Conservation (phyloP, 164 flowering plant genomes). For the Aristolochia fimbriata region DNA sequence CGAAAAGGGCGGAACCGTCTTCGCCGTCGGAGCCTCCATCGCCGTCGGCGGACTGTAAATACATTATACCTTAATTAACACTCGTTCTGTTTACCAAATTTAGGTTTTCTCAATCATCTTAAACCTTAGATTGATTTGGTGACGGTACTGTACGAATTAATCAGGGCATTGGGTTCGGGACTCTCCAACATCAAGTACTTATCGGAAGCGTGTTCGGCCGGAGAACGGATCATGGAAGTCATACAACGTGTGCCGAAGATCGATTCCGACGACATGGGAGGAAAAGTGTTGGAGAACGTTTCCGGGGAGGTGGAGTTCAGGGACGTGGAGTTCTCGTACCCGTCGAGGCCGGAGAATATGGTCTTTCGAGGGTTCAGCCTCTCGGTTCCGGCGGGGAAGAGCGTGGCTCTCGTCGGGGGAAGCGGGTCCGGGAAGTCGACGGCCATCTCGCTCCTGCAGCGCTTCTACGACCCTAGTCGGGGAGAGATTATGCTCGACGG, state of each 20-base stretch:
- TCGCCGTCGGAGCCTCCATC: conserved; percentile 57
- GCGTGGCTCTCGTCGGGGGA: conserved; percentile 78
- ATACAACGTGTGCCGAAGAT: conserved; percentile 63
- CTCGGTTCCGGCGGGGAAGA: conserved; percentile 53
- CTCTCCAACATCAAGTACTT: conserved; percentile 66
- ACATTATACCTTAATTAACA: neutral
- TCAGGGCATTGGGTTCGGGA: conserved; percentile 62
- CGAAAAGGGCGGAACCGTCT: conserved; percentile 67
- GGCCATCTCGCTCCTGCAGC: conserved; percentile 48
- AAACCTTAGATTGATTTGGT: no score
- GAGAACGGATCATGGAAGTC: conserved; percentile 58
- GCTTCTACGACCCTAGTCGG: conserved; percentile 68
- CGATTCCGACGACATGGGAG: conserved; percentile 63
- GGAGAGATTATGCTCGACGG: conserved; percentile 73
- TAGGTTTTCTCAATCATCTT: no score
- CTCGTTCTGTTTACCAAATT: no score
- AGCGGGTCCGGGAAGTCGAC: conserved; percentile 96
- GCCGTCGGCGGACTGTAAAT: conserved; percentile 73
- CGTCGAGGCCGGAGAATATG: conserved; percentile 53
- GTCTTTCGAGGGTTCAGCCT: conserved; percentile 47
- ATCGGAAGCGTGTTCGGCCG: conserved; percentile 63
- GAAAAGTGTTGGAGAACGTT: conserved; percentile 34
- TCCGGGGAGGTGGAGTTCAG: conserved; percentile 62
- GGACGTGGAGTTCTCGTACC: conserved; percentile 63
- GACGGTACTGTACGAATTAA: no score